Evolutionary conservation across 768 basidiomycete genomes (phyloP).

Genomic region (Suillus hirtellus): DNA sequence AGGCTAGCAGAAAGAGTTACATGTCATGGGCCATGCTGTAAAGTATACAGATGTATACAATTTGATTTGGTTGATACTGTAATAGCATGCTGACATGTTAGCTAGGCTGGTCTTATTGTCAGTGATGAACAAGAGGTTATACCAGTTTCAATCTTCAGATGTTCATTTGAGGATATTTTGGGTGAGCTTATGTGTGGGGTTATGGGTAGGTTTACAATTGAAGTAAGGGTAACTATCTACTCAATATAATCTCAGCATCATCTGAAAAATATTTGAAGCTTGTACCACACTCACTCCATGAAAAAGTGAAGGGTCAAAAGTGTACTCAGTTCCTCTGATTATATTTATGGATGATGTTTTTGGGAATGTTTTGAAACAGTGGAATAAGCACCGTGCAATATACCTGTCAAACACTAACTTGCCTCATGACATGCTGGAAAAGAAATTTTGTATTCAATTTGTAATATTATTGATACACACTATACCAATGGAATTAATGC

Average conservation of each 20-base stretch:
- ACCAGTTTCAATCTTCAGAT: neutral
- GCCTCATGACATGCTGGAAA: too few species aligned
- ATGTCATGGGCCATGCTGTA: slow-evolving; percentile 11
- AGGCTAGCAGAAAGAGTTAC: neutral
- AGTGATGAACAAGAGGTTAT: slow-evolving; percentile 11
- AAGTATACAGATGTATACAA: slow-evolving; percentile 1
- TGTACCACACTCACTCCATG: slow-evolving; percentile 16
- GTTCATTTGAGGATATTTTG: slow-evolving; percentile 2
- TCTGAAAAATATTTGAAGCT: slow-evolving; percentile 6
- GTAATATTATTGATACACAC: slow-evolving; percentile 41
- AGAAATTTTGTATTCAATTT: slow-evolving; percentile 29
- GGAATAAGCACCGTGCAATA: slow-evolving; percentile 47
- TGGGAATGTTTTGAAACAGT: slow-evolving; percentile 44
- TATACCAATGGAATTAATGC: slow-evolving; percentile 38
- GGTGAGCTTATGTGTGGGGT: slow-evolving; percentile 8
- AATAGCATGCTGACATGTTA: neutral
- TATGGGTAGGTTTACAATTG: neutral
- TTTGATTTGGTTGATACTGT: neutral
- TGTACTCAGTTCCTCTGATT: neutral
- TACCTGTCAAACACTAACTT: slow-evolving; percentile 38
- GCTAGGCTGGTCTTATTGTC: slow-evolving; percentile 11
- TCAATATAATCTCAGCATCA: neutral
- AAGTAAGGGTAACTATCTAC: neutral
- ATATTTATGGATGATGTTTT: slow-evolving; percentile 41
- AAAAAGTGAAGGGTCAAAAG: slow-evolving; percentile 13